Percentiles rank a stretch among this genome's conserved stretches.
Evolutionary conservation across 495 filamentous ascomycete genomes (phyloP).

Genomic region (Evernia prunastri): DNA sequence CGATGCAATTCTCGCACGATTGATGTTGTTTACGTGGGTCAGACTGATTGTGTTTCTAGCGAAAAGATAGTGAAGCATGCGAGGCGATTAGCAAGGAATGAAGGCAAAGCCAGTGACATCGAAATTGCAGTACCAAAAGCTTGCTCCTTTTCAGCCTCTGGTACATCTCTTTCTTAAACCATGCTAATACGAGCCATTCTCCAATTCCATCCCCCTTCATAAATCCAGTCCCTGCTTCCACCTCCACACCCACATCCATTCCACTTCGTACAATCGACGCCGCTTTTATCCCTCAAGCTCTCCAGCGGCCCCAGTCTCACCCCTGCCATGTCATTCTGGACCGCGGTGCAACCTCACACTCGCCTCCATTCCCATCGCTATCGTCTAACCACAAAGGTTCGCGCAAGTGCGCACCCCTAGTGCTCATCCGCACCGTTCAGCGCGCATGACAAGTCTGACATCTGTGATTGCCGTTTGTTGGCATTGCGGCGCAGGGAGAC

Average conservation of each 20-base stretch:
- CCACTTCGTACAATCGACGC: too few relatives aligned
- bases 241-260: too few relatives aligned
- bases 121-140: neutral
- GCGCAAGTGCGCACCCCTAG: too few relatives aligned
- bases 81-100: neutral
- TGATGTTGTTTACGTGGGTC: slow-evolving; percentile 21
- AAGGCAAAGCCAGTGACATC: neutral
- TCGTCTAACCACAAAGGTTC: neutral
- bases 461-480: too few relatives aligned
- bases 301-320: too few relatives aligned
- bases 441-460: too few relatives aligned
- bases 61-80: slow-evolving; percentile 17
- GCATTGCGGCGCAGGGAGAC: too few relatives aligned
- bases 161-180: neutral
- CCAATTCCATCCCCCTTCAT: neutral
- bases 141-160: neutral
- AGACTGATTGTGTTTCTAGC: slow-evolving; percentile 21
- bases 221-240: neutral
- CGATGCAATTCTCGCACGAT: slow-evolving; percentile 15
- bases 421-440: too few relatives aligned
- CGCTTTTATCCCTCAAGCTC: too few relatives aligned
- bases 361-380: neutral
- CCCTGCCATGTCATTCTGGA: neutral
- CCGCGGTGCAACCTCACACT: too few relatives aligned
- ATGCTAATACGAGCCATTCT: neutral